These are phyloP conservation scores for Arctium minus DNA, from an alignment of 129 eudicot genomes.

Conservation along the genomic window DNA sequence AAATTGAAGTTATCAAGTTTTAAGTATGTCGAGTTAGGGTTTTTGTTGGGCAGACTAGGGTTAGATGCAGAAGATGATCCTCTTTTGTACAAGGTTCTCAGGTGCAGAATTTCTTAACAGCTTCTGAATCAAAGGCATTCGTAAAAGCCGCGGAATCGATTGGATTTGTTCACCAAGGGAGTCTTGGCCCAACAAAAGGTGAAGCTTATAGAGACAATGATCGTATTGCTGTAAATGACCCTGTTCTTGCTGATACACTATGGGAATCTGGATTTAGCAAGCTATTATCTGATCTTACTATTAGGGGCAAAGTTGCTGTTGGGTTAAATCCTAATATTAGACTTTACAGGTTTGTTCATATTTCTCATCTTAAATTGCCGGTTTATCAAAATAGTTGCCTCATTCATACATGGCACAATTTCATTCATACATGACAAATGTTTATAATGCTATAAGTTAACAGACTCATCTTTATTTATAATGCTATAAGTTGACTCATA, in stretches of 20 bases:
- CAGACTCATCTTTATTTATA: background rate
- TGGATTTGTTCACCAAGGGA: constrained; percentile 96
- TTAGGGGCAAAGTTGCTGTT: constrained; percentile 86
- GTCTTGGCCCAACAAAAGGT: constrained; percentile 90
- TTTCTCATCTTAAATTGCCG: background rate
- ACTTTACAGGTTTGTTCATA: constrained; percentile 64
- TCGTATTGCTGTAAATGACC: constrained; percentile 76
- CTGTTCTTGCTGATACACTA: constrained; percentile 64
- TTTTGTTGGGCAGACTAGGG: background rate
- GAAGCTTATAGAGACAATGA: constrained; percentile 98
- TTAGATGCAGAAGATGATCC: constrained; percentile 6
- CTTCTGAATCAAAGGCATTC: constrained; percentile 82
- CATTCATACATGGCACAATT: too few species aligned
- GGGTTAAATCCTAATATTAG: constrained; percentile 92
- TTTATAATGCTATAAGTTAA: background rate
- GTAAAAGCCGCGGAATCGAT: constrained; percentile 65
- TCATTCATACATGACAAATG: background rate
- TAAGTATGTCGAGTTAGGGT: background rate
- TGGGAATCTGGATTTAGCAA: constrained; percentile 84
- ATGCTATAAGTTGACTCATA: background rate
- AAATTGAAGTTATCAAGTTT: background rate
- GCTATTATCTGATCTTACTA: constrained; percentile 50
- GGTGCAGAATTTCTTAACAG: constrained; percentile 68
- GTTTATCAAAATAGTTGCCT: background rate
- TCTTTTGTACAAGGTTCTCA: constrained; percentile 43